These are phyloP conservation scores for Colletotrichum karsti DNA, from an alignment of 2,329 filamentous ascomycete species.

Conservation along the genomic window DNA sequence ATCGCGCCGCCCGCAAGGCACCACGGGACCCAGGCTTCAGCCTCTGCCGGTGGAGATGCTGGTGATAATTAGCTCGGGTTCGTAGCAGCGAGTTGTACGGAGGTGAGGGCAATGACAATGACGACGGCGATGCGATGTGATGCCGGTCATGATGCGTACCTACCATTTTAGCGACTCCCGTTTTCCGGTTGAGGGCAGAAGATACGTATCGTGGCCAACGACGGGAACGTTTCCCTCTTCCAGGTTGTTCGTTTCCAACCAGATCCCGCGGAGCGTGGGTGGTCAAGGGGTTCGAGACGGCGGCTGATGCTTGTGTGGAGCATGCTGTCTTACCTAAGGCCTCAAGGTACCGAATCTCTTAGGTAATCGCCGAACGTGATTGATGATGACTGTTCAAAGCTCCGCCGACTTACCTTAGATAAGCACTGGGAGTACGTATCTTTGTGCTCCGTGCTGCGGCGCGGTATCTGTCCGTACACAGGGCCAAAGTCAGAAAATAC, in stretches of 20 bases:
- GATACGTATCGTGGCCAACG: neutral
- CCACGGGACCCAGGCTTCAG: conserved; percentile 2
- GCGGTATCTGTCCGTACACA: conserved; percentile 1
- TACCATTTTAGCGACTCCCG: neutral
- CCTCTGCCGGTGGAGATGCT: neutral
- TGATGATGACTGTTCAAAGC: too few relatives aligned
- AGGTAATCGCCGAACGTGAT: neutral
- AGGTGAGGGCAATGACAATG: too few relatives aligned
- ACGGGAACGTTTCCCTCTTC: conserved; percentile 20
- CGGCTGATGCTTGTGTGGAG: neutral
- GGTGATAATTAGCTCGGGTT: neutral
- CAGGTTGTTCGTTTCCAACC: conserved; percentile 17
- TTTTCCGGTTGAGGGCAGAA: neutral
- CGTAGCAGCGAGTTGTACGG: neutral
- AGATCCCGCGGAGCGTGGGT: neutral
- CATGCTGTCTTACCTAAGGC: neutral
- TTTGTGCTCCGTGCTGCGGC: neutral
- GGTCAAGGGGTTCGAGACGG: neutral
- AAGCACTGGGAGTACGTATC: neutral
- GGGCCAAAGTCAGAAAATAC: conserved; percentile 15
- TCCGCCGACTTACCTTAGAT: too few relatives aligned
- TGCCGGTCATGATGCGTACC: neutral
- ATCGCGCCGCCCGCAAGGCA: conserved; percentile 2
- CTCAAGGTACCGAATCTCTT: neutral
- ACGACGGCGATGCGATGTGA: neutral